A percentile compares a stretch with the other conserved stretches of the same genome.
These are phyloP conservation scores for Knufia fluminis DNA, from an alignment of 2,329 filamentous ascomycete species.

Conservation along the genomic window DNA sequence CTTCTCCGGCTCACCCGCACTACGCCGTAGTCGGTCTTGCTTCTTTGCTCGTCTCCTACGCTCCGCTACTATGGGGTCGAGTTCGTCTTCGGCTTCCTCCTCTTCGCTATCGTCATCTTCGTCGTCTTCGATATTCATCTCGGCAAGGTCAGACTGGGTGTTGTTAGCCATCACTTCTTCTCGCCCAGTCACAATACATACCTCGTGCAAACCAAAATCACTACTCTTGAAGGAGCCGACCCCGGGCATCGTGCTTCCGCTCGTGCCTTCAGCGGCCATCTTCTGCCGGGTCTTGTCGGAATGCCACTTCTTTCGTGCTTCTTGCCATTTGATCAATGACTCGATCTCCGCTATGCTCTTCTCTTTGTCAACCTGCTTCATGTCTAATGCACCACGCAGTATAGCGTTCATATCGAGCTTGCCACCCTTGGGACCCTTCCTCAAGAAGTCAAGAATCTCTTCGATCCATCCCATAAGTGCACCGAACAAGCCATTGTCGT, in stretches of 20 bases:
- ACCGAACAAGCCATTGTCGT: constrained; percentile 93
- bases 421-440: constrained; percentile 74
- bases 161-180: constrained; percentile 11
- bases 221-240: constrained; percentile 58
- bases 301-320: constrained; percentile 94
- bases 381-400: constrained; percentile 68
- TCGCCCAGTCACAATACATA: constrained; percentile 30
- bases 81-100: constrained; percentile 64
- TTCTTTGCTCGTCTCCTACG: constrained; percentile 64
- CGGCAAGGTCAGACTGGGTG: constrained; percentile 61
- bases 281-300: constrained; percentile 96
- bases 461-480: constrained; percentile 97
- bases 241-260: constrained; percentile 44
- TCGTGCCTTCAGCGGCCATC: constrained; percentile 76
- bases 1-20: constrained; percentile 75
- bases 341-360: constrained; percentile 74
- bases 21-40: constrained; percentile 70
- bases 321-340: constrained; percentile 82
- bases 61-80: constrained; percentile 83
- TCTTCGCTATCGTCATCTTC: constrained; percentile 53
- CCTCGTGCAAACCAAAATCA: constrained; percentile 83
- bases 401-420: constrained; percentile 91
- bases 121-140: constrained; percentile 71
- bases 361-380: constrained; percentile 58
- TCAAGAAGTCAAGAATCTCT: constrained; percentile 84